Base-by-base conservation (phyloP, 257 asterid species). In the Penstemon davidsonii region DNA sequence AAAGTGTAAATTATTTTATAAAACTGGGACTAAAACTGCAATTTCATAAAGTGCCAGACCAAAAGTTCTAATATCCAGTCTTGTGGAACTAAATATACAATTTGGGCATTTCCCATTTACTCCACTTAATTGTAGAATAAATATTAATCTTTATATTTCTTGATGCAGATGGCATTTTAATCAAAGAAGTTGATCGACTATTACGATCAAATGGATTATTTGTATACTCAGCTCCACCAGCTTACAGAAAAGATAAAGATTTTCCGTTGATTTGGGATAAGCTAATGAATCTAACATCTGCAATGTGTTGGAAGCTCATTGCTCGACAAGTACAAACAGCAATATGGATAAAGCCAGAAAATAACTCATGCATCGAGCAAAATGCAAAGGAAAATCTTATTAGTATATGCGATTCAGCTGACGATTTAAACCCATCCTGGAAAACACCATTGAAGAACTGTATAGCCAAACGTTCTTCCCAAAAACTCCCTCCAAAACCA, bases 161-260 rank as follows among this genome's bases (percentile, higher is more conserved):
- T 60, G 38, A n/a, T 76, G 89, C 88, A 89, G 98, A 86, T 77
- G 98, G 95, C 62, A 88, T 91, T 72, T 79, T 90, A 43, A 83
- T 93, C 44, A 93, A 87, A 80, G 97, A 94, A 83, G 87, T 79
- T 73, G 89, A 87, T 73, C 96, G 96, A 58, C 76, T 91, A 54
- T 69, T 91, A 70, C 81, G 96, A 54, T 8, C 89, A 58, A 81
- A 88, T 73, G 97, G 99, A 46, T 91, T 84, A 57, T 94, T 94
- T 64, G 95, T 91, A 39, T 94, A 94, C 85, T 88, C 95, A 12
- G 97, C 97, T 71, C 97, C 99, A 79, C 96, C 97, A 42, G 97
- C 97, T 33, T 94, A 94, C 77, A 83, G 84, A 74, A 88, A 87
- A 76, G 97, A 94, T 75, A 91, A 91, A 81, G 96, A 87, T 66